phyloP scores from a whole-genome alignment of 2,329 filamentous ascomycete species.

The Fusarium brachygibbosum region DNA sequence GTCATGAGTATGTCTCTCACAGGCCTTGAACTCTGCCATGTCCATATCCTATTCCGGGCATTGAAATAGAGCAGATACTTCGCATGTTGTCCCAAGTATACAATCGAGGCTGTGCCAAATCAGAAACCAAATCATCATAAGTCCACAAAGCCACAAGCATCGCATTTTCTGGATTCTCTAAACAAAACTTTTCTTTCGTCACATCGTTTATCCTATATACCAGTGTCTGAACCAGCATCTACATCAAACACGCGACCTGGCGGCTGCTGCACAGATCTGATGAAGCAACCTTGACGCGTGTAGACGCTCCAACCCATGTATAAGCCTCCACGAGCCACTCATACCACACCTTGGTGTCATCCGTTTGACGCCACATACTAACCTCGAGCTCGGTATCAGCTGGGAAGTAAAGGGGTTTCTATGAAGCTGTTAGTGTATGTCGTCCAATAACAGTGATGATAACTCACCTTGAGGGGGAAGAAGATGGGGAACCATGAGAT shows the following conservation, averaged over 20 bases:
- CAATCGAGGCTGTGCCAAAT: not conserved
- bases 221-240: slow-evolving; percentile 6
- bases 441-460: not conserved
- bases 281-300: slow-evolving; percentile 73
- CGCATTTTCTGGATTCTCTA: slow-evolving; percentile 4
- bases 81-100: not conserved
- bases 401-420: slow-evolving; percentile 89
- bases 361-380: slow-evolving; percentile 96
- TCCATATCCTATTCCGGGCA: too few relatives aligned
- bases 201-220: slow-evolving; percentile 16
- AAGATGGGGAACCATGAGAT: slow-evolving; percentile 99
- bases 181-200: slow-evolving; percentile 36
- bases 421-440: slow-evolving; percentile 26
- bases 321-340: slow-evolving; percentile 96
- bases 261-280: slow-evolving; percentile 78
- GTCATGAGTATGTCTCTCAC: not conserved
- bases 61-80: not conserved
- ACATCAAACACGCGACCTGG: slow-evolving; percentile 80
- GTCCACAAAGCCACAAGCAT: not conserved
- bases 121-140: not conserved
- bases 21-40: not conserved
- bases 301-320: slow-evolving; percentile 70
- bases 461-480: slow-evolving; percentile 89
- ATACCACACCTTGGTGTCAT: slow-evolving; percentile 97
- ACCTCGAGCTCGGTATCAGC: slow-evolving; percentile 87